A percentile compares a stretch with the other conserved stretches of the same genome.
These are phyloP conservation scores for Annona squamosa DNA, from an alignment of 164 flowering plant genomes.

Conservation along the genomic window DNA sequence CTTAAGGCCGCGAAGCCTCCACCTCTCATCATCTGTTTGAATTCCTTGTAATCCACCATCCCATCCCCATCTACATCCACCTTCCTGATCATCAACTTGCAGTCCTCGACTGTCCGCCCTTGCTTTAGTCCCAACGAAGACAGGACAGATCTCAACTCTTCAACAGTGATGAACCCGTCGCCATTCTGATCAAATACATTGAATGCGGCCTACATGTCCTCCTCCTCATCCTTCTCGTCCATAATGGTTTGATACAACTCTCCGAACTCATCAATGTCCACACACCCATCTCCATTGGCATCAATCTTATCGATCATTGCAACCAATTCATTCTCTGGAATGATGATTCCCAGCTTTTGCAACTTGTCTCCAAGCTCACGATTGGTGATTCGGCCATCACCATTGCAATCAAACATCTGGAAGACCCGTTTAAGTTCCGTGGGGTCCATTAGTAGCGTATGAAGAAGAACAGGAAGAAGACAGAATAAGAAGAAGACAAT, in stretches of 20 bases:
- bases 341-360: slow-evolving; percentile 49
- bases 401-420: slow-evolving; percentile 64
- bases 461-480: too few relatives aligned
- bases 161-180: slow-evolving; percentile 65
- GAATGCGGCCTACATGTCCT: slow-evolving; percentile 68
- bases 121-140: slow-evolving; percentile 55
- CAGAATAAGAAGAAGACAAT: too few relatives aligned
- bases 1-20: slow-evolving; percentile 49
- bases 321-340: slow-evolving; percentile 44
- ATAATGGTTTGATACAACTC: slow-evolving; percentile 44
- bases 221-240: slow-evolving; percentile 54
- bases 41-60: slow-evolving; percentile 54
- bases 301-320: slow-evolving; percentile 61
- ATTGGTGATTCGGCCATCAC: slow-evolving; percentile 59
- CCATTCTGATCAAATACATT: slow-evolving; percentile 71
- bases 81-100: slow-evolving; percentile 58
- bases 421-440: slow-evolving; percentile 51
- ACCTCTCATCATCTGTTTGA: slow-evolving; percentile 62
- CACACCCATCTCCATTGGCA: slow-evolving; percentile 61
- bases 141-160: slow-evolving; percentile 54
- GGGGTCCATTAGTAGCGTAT: slow-evolving; percentile 28
- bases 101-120: slow-evolving; percentile 56
- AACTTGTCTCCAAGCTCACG: slow-evolving; percentile 49
- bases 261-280: slow-evolving; percentile 60
- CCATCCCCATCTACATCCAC: slow-evolving; percentile 79